These are phyloP conservation scores for Myochromella boudieri DNA, from an alignment of 768 basidiomycete species.

Conservation along the genomic window DNA sequence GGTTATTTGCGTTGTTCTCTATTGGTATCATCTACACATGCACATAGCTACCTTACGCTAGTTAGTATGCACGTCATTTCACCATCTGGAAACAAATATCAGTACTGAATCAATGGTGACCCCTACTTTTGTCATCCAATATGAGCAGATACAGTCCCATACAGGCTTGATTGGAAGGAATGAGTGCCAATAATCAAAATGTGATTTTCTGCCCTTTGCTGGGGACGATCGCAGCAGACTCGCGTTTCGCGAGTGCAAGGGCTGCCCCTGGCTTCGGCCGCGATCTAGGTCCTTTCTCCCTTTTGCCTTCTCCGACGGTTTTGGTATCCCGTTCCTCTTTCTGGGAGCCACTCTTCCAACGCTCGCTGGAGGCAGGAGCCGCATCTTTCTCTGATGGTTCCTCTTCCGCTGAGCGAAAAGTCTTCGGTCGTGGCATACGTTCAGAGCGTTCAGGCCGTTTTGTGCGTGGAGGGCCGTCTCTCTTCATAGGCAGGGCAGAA, in stretches of 20 bases:
- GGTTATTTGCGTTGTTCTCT: too few relatives aligned
- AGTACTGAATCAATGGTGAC: too few relatives aligned
- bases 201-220: constrained; percentile 71
- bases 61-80: too few relatives aligned
- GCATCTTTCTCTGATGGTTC: background rate
- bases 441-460: constrained; percentile 11
- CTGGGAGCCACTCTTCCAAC: background rate
- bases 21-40: too few relatives aligned
- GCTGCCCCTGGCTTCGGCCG: constrained; percentile 79
- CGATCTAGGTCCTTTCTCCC: constrained; percentile 35
- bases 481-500: constrained; percentile 8
- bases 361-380: constrained; percentile 5
- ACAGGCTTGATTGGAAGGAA: too few relatives aligned
- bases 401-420: background rate
- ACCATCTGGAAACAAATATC: too few relatives aligned
- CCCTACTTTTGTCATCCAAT: too few relatives aligned
- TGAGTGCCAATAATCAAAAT: constrained; percentile 49
- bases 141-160: too few relatives aligned
- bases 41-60: too few relatives aligned
- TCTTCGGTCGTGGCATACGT: constrained; percentile 5
- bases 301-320: constrained; percentile 12
- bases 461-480: constrained; percentile 10
- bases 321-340: constrained; percentile 10
- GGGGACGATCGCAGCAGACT: constrained; percentile 70
- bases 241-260: constrained; percentile 73